phyloP scores from a whole-genome alignment of 2,329 filamentous ascomycete species.

The Chlorencoelia australis region DNA sequence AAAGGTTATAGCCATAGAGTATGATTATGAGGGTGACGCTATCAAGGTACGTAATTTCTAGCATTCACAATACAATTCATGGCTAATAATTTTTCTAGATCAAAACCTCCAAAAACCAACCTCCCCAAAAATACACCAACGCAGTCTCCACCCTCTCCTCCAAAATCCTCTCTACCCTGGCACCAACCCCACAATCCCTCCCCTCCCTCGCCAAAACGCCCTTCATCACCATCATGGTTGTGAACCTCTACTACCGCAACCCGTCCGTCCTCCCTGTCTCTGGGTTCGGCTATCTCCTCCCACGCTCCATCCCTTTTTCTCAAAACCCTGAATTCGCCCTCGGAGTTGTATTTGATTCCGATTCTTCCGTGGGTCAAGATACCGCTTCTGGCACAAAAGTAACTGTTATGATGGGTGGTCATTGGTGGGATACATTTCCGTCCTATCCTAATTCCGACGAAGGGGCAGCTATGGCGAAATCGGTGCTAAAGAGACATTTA shows the following conservation, averaged over 20 bases:
- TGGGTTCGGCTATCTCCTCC: slow-evolving; percentile 90
- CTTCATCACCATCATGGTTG: slow-evolving; percentile 77
- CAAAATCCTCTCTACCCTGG: slow-evolving; percentile 15
- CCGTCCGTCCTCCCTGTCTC: slow-evolving; percentile 50
- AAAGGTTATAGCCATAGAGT: slow-evolving; percentile 38
- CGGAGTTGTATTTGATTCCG: slow-evolving; percentile 83
- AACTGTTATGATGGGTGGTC: slow-evolving; percentile 89
- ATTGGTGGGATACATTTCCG: slow-evolving; percentile 68
- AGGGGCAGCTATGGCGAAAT: slow-evolving; percentile 59
- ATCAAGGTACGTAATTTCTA: slow-evolving; percentile 32
- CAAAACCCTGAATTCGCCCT: slow-evolving; percentile 76
- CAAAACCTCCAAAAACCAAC: slow-evolving; percentile 17
- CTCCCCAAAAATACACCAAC: slow-evolving; percentile 37
- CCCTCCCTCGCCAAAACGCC: slow-evolving; percentile 43
- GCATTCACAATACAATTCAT: slow-evolving; percentile 9
- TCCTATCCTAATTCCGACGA: slow-evolving; percentile 53
- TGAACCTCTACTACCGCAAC: slow-evolving; percentile 76
- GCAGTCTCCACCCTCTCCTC: slow-evolving; percentile 52
- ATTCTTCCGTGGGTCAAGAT: slow-evolving; percentile 39
- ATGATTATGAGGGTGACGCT: slow-evolving; percentile 28
- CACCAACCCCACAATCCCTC: slow-evolving; percentile 24
- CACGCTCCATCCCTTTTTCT: slow-evolving; percentile 56
- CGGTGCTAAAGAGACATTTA: slow-evolving; percentile 64
- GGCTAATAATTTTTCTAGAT: slow-evolving; percentile 20
- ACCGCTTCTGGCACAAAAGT: slow-evolving; percentile 63